Evolutionary conservation across 179 eudicot species (phyloP).

Genomic region (Spinacia oleracea): DNA sequence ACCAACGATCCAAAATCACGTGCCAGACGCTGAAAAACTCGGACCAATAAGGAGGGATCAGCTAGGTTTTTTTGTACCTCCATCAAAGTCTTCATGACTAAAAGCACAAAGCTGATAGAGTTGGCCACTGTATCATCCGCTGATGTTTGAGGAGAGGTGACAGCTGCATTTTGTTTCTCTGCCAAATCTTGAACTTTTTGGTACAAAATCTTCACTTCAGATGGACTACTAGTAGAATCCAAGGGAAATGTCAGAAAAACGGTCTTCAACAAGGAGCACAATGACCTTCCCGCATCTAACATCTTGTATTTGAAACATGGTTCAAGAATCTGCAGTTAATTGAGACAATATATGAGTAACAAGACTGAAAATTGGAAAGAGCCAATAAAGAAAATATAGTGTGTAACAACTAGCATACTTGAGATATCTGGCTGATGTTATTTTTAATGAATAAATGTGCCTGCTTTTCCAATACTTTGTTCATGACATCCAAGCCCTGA

Average conservation of each 20-base stretch:
- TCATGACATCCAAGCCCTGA: conserved; percentile 97
- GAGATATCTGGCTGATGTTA: conserved; percentile 90
- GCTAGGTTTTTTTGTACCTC: conserved; percentile 79
- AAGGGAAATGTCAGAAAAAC: conserved; percentile 87
- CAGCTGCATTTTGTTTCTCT: conserved; percentile 83
- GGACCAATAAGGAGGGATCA: conserved; percentile 78
- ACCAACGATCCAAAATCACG: conserved; percentile 79
- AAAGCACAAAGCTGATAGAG: conserved; percentile 87
- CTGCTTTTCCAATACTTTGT: conserved; percentile 97
- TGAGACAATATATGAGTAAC: conserved; percentile 14
- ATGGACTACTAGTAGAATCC: conserved; percentile 70
- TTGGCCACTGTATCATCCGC: conserved; percentile 80
- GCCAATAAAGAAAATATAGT: not conserved
- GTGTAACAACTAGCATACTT: conserved; percentile 45
- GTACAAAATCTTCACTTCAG: conserved; percentile 81
- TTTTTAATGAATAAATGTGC: conserved; percentile 94
- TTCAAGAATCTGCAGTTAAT: conserved; percentile 81
- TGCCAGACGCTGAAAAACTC: conserved; percentile 90
- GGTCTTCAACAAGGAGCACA: conserved; percentile 92
- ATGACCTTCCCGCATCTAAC: conserved; percentile 93
- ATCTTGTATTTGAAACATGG: conserved; percentile 93
- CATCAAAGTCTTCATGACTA: conserved; percentile 76
- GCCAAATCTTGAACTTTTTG: conserved; percentile 92
- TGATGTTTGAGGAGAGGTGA: conserved; percentile 72
- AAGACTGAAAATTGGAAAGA: not conserved